Conservation (phyloP, 768 basidiomycete species). For the Crucibulum laeve region DNA sequence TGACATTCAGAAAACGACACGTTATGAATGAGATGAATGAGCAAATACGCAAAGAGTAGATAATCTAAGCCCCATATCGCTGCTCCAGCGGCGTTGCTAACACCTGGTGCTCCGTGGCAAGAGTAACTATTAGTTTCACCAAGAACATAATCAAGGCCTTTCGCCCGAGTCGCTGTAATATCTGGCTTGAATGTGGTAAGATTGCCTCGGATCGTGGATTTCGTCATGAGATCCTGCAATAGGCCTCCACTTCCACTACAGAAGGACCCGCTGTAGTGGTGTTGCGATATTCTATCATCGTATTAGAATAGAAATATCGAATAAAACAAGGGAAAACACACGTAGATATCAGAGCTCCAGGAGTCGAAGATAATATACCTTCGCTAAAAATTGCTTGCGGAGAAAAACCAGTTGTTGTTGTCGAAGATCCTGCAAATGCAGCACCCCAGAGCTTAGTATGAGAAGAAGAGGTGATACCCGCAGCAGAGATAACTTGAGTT, state of each 20-base stretch:
- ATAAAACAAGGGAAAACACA: slow-evolving; percentile 21
- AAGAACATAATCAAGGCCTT: slow-evolving; percentile 53
- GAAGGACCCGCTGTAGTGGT: slow-evolving; percentile 59
- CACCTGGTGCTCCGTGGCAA: slow-evolving; percentile 47
- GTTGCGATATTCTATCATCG: slow-evolving; percentile 49
- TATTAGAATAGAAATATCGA: neutral
- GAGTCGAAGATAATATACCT: slow-evolving; percentile 41
- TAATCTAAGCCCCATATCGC: slow-evolving; percentile 69
- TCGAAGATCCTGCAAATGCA: slow-evolving; percentile 47
- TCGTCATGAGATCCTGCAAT: slow-evolving; percentile 64
- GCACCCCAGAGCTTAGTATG: slow-evolving; percentile 42
- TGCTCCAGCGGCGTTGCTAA: slow-evolving; percentile 68
- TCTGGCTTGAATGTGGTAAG: slow-evolving; percentile 48
- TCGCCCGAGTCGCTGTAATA: slow-evolving; percentile 40
- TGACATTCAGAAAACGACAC: too few relatives aligned
- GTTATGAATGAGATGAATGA: neutral
- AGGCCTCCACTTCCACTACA: slow-evolving; percentile 49
- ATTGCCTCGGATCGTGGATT: slow-evolving; percentile 53
- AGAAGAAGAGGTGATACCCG: slow-evolving; percentile 30
- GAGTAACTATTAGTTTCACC: slow-evolving; percentile 59
- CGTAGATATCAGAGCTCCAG: slow-evolving; percentile 51
- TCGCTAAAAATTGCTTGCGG: slow-evolving; percentile 53
- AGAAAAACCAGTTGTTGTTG: slow-evolving; percentile 46
- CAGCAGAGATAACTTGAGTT: slow-evolving; percentile 37
- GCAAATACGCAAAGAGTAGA: slow-evolving; percentile 47